These are phyloP conservation scores for Kurtzmaniella natalensis DNA, from an alignment of 1,139 yeast species.

Conservation along the genomic window DNA sequence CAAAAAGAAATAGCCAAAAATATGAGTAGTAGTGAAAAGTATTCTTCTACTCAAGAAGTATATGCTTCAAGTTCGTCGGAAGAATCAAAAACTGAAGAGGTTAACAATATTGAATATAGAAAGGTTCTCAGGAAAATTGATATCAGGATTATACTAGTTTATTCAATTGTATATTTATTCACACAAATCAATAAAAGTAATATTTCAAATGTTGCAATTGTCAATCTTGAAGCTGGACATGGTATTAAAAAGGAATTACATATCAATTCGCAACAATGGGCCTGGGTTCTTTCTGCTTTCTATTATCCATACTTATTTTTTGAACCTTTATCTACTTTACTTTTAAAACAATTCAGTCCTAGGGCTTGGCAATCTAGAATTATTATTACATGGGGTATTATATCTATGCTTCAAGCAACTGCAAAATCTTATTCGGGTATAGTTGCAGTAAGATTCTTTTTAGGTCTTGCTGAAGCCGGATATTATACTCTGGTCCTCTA, in stretches of 20 bases:
- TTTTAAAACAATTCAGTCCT: slow-evolving; percentile 10
- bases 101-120: slow-evolving; percentile 1
- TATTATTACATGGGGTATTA: slow-evolving; percentile 12
- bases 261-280: slow-evolving; percentile 14
- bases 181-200: slow-evolving; percentile 13
- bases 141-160: slow-evolving; percentile 10
- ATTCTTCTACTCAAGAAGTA: no score
- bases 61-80: no score
- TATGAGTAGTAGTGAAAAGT: no score
- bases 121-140: slow-evolving; percentile 11
- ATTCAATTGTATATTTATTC: slow-evolving; percentile 12
- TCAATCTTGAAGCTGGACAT: slow-evolving; percentile 13
- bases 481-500: slow-evolving; percentile 19
- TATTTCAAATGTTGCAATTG: slow-evolving; percentile 14
- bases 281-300: slow-evolving; percentile 14
- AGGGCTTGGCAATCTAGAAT: slow-evolving; percentile 10
- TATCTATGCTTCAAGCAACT: slow-evolving; percentile 14
- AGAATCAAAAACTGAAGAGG: no score
- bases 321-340: slow-evolving; percentile 9
- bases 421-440: slow-evolving; percentile 19
- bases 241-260: slow-evolving; percentile 12
- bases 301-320: slow-evolving; percentile 10
- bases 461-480: slow-evolving; percentile 25
- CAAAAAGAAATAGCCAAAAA: no score
- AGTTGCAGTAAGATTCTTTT: slow-evolving; percentile 21